Conservation (phyloP, 2,329 filamentous ascomycete species). For the Penicillium olsonii region DNA sequence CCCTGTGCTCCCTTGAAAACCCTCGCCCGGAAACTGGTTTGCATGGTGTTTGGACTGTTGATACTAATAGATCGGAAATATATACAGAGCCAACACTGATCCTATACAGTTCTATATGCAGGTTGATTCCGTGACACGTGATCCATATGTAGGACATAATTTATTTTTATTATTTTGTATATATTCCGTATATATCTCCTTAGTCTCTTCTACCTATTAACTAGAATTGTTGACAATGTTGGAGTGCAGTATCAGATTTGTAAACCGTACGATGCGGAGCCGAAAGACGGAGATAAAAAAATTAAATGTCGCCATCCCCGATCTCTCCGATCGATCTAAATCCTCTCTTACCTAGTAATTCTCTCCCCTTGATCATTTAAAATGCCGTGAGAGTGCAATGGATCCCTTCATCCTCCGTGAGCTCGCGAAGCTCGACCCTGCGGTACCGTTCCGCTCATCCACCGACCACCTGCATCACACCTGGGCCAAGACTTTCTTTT, state of each 20-base stretch:
- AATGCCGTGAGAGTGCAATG: constrained; percentile 24
- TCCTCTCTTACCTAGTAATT: no score
- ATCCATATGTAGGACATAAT: no score
- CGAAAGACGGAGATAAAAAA: constrained; percentile 2
- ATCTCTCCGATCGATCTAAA: not conserved
- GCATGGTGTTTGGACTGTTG: no score
- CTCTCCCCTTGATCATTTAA: constrained; percentile 5
- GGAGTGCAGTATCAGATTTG: not conserved
- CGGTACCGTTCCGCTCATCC: constrained; percentile 74
- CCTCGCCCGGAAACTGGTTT: no score
- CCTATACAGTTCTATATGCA: no score
- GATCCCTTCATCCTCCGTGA: constrained; percentile 55
- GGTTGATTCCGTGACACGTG: no score
- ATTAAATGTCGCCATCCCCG: constrained; percentile 19
- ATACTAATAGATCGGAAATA: no score
- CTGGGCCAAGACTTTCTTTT: constrained; percentile 92
- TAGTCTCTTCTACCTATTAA: no score
- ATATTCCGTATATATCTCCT: no score
- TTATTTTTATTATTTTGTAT: no score
- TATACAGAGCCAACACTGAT: no score
- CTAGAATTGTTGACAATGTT: constrained; percentile 5
- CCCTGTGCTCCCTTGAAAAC: no score
- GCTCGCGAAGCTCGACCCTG: constrained; percentile 59
- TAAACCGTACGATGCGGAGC: not conserved
- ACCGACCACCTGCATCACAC: constrained; percentile 78